Conservation (phyloP, 495 filamentous ascomycete genomes). For the Saxophila tyrrhenica region DNA sequence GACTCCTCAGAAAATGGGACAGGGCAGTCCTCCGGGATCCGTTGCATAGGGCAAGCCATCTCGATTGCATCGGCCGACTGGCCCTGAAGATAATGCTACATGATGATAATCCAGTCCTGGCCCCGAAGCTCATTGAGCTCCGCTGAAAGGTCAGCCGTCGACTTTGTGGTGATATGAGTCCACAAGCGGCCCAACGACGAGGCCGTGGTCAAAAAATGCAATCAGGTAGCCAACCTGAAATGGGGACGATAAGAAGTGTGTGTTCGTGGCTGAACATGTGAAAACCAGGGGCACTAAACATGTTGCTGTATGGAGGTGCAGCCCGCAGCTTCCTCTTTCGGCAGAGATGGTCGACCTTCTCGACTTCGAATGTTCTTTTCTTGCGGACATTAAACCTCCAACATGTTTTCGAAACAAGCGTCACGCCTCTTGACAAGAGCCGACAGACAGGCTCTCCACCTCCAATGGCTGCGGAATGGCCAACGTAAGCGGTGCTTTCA, state of each 20-base stretch:
- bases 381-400: neutral
- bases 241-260: neutral
- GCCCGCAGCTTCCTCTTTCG: neutral
- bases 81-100: neutral
- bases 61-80: neutral
- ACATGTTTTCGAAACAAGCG: conserved; percentile 4
- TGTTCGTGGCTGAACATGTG: no score
- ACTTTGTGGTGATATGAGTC: no score
- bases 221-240: neutral
- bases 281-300: no score
- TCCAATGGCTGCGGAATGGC: conserved; percentile 14
- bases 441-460: conserved; percentile 7
- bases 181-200: no score
- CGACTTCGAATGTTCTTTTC: neutral
- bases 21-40: neutral
- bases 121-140: neutral
- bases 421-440: neutral
- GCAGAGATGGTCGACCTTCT: neutral
- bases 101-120: neutral
- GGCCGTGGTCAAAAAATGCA: no score
- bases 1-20: neutral
- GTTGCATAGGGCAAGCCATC: neutral
- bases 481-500: conserved; percentile 17
- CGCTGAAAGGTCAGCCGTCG: no score
- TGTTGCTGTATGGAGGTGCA: no score